Conservation (phyloP, 805 yeast species). For the Saccharomycopsis sp. region DNA sequence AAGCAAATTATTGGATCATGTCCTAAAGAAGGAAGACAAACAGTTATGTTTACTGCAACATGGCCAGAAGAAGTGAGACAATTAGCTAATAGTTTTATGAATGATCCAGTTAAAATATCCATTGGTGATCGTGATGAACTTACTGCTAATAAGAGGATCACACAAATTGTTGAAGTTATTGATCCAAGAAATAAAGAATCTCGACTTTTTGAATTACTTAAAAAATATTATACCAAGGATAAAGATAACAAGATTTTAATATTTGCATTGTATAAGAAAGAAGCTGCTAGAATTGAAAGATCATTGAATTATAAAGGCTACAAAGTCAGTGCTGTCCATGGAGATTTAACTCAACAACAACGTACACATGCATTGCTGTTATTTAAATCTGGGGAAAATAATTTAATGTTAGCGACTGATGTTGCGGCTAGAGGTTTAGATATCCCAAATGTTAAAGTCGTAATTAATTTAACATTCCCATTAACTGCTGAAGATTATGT, state of each 20-base stretch:
- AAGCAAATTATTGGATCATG: conserved; percentile 68
- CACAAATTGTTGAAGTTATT: conserved; percentile 88
- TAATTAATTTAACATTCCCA: conserved; percentile 92
- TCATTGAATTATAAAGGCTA: conserved; percentile 66
- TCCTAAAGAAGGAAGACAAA: conserved; percentile 56
- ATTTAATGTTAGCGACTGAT: conserved; percentile 87
- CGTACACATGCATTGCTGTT: conserved; percentile 80
- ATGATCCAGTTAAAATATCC: conserved; percentile 75
- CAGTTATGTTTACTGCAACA: conserved; percentile 98
- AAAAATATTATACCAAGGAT: conserved; percentile 57
- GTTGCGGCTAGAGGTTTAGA: conserved; percentile 98
- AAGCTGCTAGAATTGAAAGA: conserved; percentile 86
- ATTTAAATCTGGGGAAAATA: conserved; percentile 75
- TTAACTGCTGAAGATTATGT: conserved; percentile 94
- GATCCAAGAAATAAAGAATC: conserved; percentile 77
- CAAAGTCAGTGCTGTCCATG: conserved; percentile 89
- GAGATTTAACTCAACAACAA: conserved; percentile 88
- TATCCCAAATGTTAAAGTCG: conserved; percentile 94
- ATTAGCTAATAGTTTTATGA: conserved; percentile 80
- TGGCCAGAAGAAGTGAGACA: conserved; percentile 99
- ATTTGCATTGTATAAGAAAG: conserved; percentile 94
- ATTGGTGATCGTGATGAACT: conserved; percentile 94
- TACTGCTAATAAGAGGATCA: conserved; percentile 88
- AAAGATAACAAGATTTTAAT: conserved; percentile 77
- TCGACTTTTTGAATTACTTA: conserved; percentile 61